Base-by-base conservation (phyloP, 1,284 basidiomycete genomes). In the Ceratobasidium theobromae region DNA sequence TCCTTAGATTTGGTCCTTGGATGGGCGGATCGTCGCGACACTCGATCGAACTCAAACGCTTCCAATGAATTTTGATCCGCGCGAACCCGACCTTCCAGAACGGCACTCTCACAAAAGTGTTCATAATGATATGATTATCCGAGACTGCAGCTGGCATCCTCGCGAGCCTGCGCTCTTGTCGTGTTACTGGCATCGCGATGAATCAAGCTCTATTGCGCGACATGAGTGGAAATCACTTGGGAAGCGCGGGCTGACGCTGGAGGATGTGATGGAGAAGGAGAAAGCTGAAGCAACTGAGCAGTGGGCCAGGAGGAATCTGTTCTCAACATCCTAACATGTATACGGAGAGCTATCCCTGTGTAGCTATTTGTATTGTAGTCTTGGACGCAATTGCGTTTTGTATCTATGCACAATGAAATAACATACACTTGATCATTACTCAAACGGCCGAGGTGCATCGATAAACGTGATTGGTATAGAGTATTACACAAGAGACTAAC, bases 141-240 rank as follows among this genome's bases (percentile, higher is more conserved):
- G 96, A 64, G 96, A 99, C 74, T 94, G 98, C 64, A 90, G 88
- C 73, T 96, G 93, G 93, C 90, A 92, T 74, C 84, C 87, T 27
- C 80, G 84, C 78, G 83, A 95, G 80, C 94, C 95, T 18, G 87
- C 89, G 21, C 75, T 99, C 64, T 90, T 98, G 86, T 93, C 89
- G 68, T 93, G 92, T 1, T 92, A 87, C 4, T 98, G 95, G 95
- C 86, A 91, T 54, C 82, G 81, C 27, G 79, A 80, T 27, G 72
- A 73, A 1, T 69, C 70, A 1, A 78, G 93, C 43, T 82, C 85
- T 45, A 82, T 98, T 25, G 94, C 93, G 3, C 83, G 89, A 69
- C 95, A 98, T 72, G 91, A 97, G 77, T 98, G 93, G 92, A 96
- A 95, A 76, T 93, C 93, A 1, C 78, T 93, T 53, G 83, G 84